Evolutionary conservation across 1,139 yeast species (phyloP).

Genomic region (Sugiyamaella japonica): DNA sequence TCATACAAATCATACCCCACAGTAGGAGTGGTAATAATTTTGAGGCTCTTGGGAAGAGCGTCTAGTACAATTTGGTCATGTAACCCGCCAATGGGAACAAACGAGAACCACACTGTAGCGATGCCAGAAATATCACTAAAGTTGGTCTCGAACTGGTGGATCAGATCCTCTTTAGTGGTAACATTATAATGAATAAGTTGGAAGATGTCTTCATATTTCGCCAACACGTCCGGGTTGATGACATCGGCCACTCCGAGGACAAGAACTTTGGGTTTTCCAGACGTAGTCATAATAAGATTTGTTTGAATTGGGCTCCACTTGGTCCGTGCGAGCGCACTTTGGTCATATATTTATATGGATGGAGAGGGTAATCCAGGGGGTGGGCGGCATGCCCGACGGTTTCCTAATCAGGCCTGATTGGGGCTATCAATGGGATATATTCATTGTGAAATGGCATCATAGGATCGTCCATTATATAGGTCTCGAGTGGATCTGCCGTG

Average conservation of each 20-base stretch:
- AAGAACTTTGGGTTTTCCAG: constrained; percentile 5
- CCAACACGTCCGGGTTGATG: neutral
- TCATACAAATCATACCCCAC: constrained; percentile 72
- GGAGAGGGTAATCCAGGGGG: neutral
- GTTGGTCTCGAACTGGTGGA: neutral
- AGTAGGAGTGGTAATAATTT: constrained; percentile 62
- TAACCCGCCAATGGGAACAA: constrained; percentile 29
- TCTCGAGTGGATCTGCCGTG: too few relatives aligned
- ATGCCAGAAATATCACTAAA: constrained; percentile 10
- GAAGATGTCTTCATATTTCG: neutral
- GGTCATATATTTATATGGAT: neutral
- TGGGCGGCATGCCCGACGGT: neutral
- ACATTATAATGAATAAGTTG: constrained; percentile 4
- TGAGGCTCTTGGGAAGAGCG: constrained; percentile 53
- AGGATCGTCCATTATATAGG: neutral
- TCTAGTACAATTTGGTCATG: constrained; percentile 46
- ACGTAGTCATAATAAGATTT: neutral
- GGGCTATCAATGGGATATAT: neutral
- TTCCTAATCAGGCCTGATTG: constrained; percentile 6
- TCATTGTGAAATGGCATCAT: neutral
- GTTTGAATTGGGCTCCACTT: neutral
- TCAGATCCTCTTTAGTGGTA: constrained; percentile 7
- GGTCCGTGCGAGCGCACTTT: neutral
- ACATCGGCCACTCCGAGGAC: constrained; percentile 9
- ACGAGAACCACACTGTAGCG: constrained; percentile 12